These are phyloP conservation scores for Pugionium cornutum DNA, from an alignment of 345 rosid genomes.

Conservation along the genomic window DNA sequence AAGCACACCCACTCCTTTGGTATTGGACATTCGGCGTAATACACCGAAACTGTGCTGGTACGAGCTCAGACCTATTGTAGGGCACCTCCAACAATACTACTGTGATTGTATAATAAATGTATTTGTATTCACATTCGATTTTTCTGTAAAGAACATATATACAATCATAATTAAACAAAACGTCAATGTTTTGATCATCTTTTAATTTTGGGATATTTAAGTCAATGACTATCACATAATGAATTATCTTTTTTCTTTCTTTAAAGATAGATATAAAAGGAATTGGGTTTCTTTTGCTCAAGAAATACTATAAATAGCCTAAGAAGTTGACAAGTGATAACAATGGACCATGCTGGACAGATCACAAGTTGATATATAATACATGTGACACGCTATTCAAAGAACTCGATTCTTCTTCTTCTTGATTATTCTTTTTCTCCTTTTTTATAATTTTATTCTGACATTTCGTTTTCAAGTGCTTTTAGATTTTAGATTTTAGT, in stretches of 20 bases:
- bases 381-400: constrained; percentile 35
- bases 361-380: constrained; percentile 25
- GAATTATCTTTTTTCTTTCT: no score
- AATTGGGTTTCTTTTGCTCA: constrained; percentile 56
- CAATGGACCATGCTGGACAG: constrained; percentile 35
- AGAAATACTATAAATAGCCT: constrained; percentile 40
- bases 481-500: constrained; percentile 37
- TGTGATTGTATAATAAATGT: background rate
- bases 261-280: no score
- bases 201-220: no score
- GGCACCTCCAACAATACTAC: no score
- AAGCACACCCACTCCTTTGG: no score
- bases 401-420: constrained; percentile 41
- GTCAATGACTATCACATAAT: no score
- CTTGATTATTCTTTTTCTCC: constrained; percentile 25
- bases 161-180: no score
- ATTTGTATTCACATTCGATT: background rate
- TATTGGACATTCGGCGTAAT: no score
- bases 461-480: constrained; percentile 33
- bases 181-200: no score
- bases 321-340: constrained; percentile 38
- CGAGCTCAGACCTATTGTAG: no score
- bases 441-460: constrained; percentile 1
- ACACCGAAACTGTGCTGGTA: no score
- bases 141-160: no score